Base-by-base conservation (phyloP, 225 moss, liverwort and hornwort genomes). In the Pleurozium schreberi region DNA sequence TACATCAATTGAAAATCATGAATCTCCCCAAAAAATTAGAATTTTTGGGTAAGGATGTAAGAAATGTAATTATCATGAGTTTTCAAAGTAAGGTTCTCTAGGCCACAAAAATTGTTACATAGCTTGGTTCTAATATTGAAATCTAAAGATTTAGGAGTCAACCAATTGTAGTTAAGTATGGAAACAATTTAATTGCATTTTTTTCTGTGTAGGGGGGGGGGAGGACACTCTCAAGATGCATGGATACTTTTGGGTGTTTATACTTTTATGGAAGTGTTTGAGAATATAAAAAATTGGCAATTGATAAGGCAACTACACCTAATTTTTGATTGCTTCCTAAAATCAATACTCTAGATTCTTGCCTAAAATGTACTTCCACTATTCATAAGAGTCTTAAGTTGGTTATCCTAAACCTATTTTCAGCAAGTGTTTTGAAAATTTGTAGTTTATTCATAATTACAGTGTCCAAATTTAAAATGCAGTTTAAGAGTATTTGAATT, bases 61-160 rank as follows among this genome's bases (percentile, higher is more conserved):
- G 22, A 52, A 14, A 52, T 52, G 2, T 22, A 52, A 52, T 76
- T 14, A 34, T 2, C 9, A 8, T 23, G 21, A 15, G 10, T 77
- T 36, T 77, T 77, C 14, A 53, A 23, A 77, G 8, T 49, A 4
- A 4, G 49, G 19, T 0, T 33, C 0, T 0, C 10, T 31, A 11
- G 15, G 12, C 21, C 34, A 17, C 0, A 33, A 0, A 34, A 50
- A 75, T 18, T 0, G 1, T 18, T 18, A 30, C 0, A 11, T 30
- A 30, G 6, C 2, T 74, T 18, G 30, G 18, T 74, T 18, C 6
- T 47, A 18, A 18, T 30, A 47, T 18, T 8, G 1, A 73, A 73
- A 18, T 28, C 2, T 30, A 30, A 0, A 47, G 18, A 47, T 2
- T 2, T 1, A 11, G 1, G 0, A 31, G 0, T 45, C 45, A 73